Conservation (phyloP, 139 green algal genomes). For the Tetraselmis chui region DNA sequence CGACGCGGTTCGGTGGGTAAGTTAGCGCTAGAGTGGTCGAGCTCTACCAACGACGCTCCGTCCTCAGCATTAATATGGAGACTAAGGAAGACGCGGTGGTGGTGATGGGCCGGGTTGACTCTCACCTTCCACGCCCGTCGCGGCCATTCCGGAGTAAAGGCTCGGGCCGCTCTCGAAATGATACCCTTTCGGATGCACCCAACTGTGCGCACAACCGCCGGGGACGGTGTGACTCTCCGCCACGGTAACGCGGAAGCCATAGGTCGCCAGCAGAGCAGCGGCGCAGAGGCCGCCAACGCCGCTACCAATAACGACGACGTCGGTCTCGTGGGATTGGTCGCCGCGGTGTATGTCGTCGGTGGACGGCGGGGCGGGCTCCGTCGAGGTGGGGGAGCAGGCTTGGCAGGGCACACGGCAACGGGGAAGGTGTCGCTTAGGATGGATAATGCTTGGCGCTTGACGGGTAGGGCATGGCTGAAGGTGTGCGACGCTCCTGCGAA, state of each 20-base stretch:
- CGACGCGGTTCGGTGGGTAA: too few species aligned
- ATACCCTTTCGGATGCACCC: constrained; percentile 52
- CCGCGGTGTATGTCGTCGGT: not conserved
- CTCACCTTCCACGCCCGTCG: not conserved
- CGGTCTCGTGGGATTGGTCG: constrained; percentile 25
- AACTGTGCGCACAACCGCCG: constrained; percentile 83
- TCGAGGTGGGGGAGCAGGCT: not conserved
- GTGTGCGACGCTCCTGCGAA: too few species aligned
- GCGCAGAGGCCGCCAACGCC: constrained; percentile 81
- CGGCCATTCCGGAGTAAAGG: constrained; percentile 65
- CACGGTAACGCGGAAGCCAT: constrained; percentile 71
- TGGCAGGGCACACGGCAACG: not conserved
- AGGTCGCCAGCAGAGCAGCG: constrained; percentile 73
- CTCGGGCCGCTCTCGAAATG: constrained; percentile 85
- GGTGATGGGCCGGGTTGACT: not conserved
- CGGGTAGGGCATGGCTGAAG: too few species aligned
- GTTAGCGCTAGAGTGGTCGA: too few species aligned
- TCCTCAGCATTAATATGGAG: too few species aligned
- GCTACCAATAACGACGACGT: constrained; percentile 65
- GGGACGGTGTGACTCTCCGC: constrained; percentile 71
- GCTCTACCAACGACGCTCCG: too few species aligned
- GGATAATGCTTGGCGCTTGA: too few species aligned
- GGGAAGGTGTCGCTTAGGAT: too few species aligned
- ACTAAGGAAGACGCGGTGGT: too few species aligned
- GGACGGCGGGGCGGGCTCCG: not conserved